Base-by-base conservation (phyloP, 257 asterid genomes). In the Dorcoceras hygrometricum region DNA sequence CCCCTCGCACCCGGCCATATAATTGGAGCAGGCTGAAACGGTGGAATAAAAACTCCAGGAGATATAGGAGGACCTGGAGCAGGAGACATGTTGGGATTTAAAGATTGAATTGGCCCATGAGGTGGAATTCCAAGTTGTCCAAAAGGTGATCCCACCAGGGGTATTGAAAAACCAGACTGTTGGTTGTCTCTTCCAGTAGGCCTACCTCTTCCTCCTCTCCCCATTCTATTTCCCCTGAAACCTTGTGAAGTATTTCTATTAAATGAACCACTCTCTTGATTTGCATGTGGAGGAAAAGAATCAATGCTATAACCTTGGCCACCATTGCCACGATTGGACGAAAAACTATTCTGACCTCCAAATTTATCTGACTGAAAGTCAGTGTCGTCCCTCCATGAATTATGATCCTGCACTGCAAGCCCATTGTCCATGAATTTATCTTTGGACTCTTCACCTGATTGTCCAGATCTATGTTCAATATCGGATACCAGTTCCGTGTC, bases 1-100 rank as follows among this genome's bases (percentile, higher is more conserved):
- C 95, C 97, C 60, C 96, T 88, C 76, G 84, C 88, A 68, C 96
- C 99, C 51, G 96, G 80, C 99, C 99, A 94, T 73, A 87, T 78
- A 58, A 88, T 79, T 63, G 96, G 96, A 69, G 54, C 22, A 16
- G 96, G 86, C 55, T 89, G 90, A 86, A 89, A 94, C 7, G 90
- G 90, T 2, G 54, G 54, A 46, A 46, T 16, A 73, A 85, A 89
- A 59, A 90, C 85, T 65, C 92, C 89, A 57, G 95, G 93, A 66
- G 99, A 84, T 24, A 94, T 85, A n/a, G 93, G 83, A 68, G 88
- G 96, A 62, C 89, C 92, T 18, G 96, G 96, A 48, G 96, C 91
- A 71, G 98, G 98, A 53, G 99, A 87, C 96, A 94, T 89, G 83
- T 79, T 87, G 39, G 97, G 83, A 76, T 82, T 76, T 74, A 88